These are phyloP conservation scores for Anaeromyces robustus DNA, from an alignment of 192 early-diverging fungal genomes.

Conservation along the genomic window DNA sequence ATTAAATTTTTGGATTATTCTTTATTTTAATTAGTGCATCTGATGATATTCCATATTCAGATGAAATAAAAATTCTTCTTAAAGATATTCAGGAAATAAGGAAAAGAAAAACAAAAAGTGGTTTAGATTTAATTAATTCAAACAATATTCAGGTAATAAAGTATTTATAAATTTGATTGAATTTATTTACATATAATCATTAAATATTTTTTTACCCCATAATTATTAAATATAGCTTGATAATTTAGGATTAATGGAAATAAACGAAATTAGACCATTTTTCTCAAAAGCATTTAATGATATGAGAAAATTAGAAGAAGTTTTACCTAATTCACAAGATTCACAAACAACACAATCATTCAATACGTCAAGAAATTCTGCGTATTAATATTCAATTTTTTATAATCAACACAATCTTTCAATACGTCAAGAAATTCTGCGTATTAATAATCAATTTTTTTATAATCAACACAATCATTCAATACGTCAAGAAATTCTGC, in stretches of 20 bases:
- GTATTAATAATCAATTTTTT: not conserved
- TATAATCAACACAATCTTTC: not conserved
- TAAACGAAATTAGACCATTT: constrained; percentile 87
- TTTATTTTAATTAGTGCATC: too few relatives aligned
- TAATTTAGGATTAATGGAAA: constrained; percentile 68
- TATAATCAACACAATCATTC: not conserved
- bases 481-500: not conserved
- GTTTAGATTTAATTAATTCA: constrained; percentile 47
- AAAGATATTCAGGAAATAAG: constrained; percentile 73
- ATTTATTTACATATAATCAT: too few relatives aligned
- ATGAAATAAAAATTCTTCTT: constrained; percentile 52
- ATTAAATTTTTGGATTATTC: too few relatives aligned
- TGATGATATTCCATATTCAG: constrained; percentile 67
- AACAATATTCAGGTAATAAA: constrained; percentile 46
- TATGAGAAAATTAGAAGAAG: constrained; percentile 24
- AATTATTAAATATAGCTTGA: constrained; percentile 39
- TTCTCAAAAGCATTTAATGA: constrained; percentile 67
- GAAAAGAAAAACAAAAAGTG: constrained; percentile 58
- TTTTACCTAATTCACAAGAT: not conserved
- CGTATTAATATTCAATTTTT: not conserved
- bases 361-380: not conserved
- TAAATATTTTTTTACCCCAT: not conserved
- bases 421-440: not conserved
- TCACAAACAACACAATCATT: not conserved
- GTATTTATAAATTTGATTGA: constrained; percentile 4